Evolutionary conservation across 2,329 filamentous ascomycete species (phyloP).

Genomic region (Aspergillus transmontanensis): DNA sequence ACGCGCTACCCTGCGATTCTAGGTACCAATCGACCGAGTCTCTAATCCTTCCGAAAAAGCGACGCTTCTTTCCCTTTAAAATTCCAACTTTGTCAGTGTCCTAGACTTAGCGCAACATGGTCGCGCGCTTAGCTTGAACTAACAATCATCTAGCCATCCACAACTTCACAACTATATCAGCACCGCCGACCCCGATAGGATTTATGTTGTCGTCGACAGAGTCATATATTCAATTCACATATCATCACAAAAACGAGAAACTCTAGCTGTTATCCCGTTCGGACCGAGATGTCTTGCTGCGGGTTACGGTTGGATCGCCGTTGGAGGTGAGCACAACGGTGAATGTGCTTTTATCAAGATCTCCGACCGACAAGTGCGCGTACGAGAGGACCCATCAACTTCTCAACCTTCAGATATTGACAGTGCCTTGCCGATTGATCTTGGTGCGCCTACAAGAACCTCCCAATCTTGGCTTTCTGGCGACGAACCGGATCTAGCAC

Average conservation of each 20-base stretch:
- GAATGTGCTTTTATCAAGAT: constrained; percentile 81
- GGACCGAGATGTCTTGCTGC: constrained; percentile 84
- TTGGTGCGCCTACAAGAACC: constrained; percentile 32
- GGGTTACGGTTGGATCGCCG: constrained; percentile 83
- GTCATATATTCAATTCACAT: constrained; percentile 75
- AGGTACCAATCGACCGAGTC: constrained; percentile 69
- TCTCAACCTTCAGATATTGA: constrained; percentile 54
- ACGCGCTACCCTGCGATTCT: constrained; percentile 15
- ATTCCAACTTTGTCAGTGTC: constrained; percentile 65
- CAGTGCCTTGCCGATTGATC: constrained; percentile 58
- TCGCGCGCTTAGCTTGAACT: constrained; percentile 12
- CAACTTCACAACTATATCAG: constrained; percentile 84
- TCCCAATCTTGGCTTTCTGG: constrained; percentile 26
- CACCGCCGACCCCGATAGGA: constrained; percentile 70
- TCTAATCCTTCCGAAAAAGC: constrained; percentile 62
- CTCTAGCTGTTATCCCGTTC: constrained; percentile 70
- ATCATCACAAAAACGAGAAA: constrained; percentile 69
- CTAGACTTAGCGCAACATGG: constrained; percentile 18
- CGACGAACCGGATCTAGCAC: constrained; percentile 23
- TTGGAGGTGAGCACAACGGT: constrained; percentile 80
- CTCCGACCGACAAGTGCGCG: constrained; percentile 39
- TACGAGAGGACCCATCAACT: constrained; percentile 40
- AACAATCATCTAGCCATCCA: constrained; percentile 38
- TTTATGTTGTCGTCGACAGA: constrained; percentile 81
- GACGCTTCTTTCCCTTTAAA: constrained; percentile 68